A percentile compares a stretch with the other conserved stretches of the same genome.
phyloP scores from a whole-genome alignment of 2,329 filamentous ascomycete genomes.

The Fusarium chaquense region DNA sequence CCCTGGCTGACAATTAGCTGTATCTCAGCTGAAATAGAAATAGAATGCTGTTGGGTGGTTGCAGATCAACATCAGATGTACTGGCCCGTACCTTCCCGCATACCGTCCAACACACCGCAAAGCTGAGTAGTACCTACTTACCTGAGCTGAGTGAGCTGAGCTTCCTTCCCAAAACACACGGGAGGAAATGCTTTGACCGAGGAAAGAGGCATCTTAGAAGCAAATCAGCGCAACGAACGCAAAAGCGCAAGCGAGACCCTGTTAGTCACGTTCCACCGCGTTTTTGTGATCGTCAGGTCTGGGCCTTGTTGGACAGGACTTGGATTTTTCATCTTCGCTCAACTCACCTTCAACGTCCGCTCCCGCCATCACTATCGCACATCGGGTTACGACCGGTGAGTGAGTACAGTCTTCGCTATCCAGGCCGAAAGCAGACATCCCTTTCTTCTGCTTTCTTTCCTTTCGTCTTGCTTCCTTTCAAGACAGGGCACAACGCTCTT shows the following conservation, averaged over 20 bases:
- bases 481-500: slow-evolving; percentile 1
- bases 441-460: background rate
- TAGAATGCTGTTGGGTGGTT: background rate
- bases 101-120: slow-evolving; percentile 17
- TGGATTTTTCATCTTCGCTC: slow-evolving; percentile 16
- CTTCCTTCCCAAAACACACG: slow-evolving; percentile 1
- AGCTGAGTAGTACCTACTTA: slow-evolving; percentile 3
- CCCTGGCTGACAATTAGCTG: slow-evolving; percentile 13
- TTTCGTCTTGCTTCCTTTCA: background rate
- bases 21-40: slow-evolving; percentile 3
- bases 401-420: slow-evolving; percentile 22
- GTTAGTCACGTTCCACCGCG: slow-evolving; percentile 38
- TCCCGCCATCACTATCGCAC: slow-evolving; percentile 31
- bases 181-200: slow-evolving; percentile 1
- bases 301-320: slow-evolving; percentile 20
- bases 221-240: slow-evolving; percentile 6
- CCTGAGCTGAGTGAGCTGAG: slow-evolving; percentile 6
- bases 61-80: slow-evolving; percentile 8
- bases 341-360: slow-evolving; percentile 26
- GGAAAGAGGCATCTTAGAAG: slow-evolving; percentile 24
- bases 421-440: background rate
- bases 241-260: slow-evolving; percentile 32
- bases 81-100: slow-evolving; percentile 28
- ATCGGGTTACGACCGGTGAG: slow-evolving; percentile 29
- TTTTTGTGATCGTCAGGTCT: slow-evolving; percentile 36